Evolutionary conservation across 306 rosid species (phyloP).

Genomic region (Malus orientalis): DNA sequence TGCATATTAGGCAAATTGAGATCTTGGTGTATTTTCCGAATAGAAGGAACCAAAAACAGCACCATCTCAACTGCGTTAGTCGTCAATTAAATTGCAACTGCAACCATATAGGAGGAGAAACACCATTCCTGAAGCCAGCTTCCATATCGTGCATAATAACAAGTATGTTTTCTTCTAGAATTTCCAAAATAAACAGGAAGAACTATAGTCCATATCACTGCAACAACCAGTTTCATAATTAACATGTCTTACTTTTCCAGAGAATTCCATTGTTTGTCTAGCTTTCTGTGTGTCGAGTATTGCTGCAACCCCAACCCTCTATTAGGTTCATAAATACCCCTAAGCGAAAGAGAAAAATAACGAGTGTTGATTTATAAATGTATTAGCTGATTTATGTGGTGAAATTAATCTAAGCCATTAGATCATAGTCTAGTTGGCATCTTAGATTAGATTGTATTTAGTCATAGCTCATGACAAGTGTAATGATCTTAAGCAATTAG

Average conservation of each 20-base stretch:
- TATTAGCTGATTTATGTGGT: too few species aligned
- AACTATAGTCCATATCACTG: conserved; percentile 66
- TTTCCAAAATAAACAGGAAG: conserved; percentile 83
- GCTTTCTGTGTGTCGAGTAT: conserved; percentile 86
- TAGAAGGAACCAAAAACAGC: conserved; percentile 69
- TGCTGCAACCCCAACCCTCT: conserved; percentile 41
- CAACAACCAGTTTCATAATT: conserved; percentile 49
- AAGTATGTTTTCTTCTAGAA: conserved; percentile 74
- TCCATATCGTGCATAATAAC: conserved; percentile 58
- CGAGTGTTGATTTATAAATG: too few species aligned
- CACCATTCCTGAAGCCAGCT: conserved; percentile 78
- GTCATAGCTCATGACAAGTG: too few species aligned
- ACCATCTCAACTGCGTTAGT: conserved; percentile 69
- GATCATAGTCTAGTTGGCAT: too few species aligned
- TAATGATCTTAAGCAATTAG: too few species aligned
- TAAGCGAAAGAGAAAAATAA: too few species aligned
- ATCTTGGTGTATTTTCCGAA: conserved; percentile 64
- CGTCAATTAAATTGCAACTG: conserved; percentile 60
- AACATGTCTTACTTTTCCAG: conserved; percentile 51
- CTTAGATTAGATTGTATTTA: too few species aligned
- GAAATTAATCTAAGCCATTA: too few species aligned
- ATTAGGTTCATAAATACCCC: not conserved
- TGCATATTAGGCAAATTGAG: conserved; percentile 64
- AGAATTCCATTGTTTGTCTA: conserved; percentile 54
- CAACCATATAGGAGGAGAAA: conserved; percentile 84